Base-by-base conservation (phyloP, 2,329 filamentous ascomycete species). In the Talaromyces sp. region DNA sequence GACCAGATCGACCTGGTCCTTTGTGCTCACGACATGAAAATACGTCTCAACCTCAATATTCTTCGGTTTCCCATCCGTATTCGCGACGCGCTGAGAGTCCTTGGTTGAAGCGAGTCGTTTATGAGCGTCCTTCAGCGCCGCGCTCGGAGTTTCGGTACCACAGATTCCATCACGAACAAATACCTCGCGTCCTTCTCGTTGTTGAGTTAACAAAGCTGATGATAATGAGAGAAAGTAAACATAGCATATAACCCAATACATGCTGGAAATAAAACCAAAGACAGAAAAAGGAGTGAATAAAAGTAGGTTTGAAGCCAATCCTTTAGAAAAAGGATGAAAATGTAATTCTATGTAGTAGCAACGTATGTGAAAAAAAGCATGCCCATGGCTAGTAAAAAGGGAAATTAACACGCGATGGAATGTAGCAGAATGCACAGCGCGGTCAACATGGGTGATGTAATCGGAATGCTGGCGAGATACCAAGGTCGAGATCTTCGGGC, bases 11-110 rank as follows among this genome's bases (percentile, higher is more conserved):
- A 64, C 65, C 53, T 71, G 65, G 4, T 68, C 70, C 44, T 67
- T 66, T 61, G 72, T 73, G 58, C 70, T 72, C 47, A 80, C 67
- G 49, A 80, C 71, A 64, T 80, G 78, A 57, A 80, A 76, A 68
- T 75, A 80, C 22, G 73, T 77, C 9, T 76, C 72, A 28, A 78
- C 72, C 57, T 73, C 68, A 52, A 77, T 76, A 25, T 47, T 47
- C 22, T 47, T 47, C 11, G 19, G 44, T 13, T 70, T 67, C 27
- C 62, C 65, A 33, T 67, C 66, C 9, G 54, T 22, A 11, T 11
- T 53, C 36, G 17, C 36, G 15, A 62, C 33, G 49, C 60, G 47
- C 17, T 67, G 59, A 2, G 60, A 57, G 52, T 70, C 66, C 13
- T 4, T 36, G 1, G 65, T 59, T 8, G 44, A 59, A 19, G 62